phyloP scores from a whole-genome alignment of 1,284 basidiomycete species.

The Phlebopus sp. region DNA sequence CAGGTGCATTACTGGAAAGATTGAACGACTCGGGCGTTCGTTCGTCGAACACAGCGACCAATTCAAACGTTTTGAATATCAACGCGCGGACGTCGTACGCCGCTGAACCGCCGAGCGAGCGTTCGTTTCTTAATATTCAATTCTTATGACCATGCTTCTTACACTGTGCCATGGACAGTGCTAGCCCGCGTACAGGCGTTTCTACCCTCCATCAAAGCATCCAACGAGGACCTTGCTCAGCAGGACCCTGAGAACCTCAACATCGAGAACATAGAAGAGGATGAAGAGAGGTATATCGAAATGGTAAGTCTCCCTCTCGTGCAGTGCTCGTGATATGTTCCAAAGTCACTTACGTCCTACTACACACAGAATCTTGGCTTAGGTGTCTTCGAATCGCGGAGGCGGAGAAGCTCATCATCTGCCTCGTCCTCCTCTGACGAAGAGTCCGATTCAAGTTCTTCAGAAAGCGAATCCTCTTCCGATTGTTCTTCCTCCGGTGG shows the following conservation, averaged over 20 bases:
- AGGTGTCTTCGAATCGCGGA: constrained; percentile 53
- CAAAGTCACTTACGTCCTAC: constrained; percentile 1
- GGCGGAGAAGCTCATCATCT: background rate
- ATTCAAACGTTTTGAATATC: constrained; percentile 14
- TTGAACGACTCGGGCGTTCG: constrained; percentile 17
- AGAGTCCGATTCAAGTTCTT: constrained; percentile 20
- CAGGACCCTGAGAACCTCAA: constrained; percentile 56
- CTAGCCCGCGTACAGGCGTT: constrained; percentile 62
- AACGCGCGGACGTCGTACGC: constrained; percentile 16
- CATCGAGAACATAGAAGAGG: constrained; percentile 54
- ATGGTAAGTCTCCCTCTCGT: constrained; percentile 49
- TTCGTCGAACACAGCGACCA: constrained; percentile 1
- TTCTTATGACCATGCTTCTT: background rate
- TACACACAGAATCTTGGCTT: constrained; percentile 57
- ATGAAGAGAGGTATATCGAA: constrained; percentile 53
- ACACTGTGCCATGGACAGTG: constrained; percentile 36
- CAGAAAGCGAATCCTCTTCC: constrained; percentile 19
- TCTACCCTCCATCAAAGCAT: constrained; percentile 59
- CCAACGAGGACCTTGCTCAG: constrained; percentile 51
- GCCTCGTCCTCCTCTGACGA: constrained; percentile 4
- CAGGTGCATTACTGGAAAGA: constrained; percentile 29
- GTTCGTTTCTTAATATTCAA: constrained; percentile 27
- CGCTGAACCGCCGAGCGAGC: constrained; percentile 25
- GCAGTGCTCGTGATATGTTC: background rate
- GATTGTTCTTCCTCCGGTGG: constrained; percentile 31